Percentiles rank a stretch among this genome's conserved stretches.
These are phyloP conservation scores for Cucurbitaria berberidis DNA, from an alignment of 2,329 filamentous ascomycete genomes.

Conservation along the genomic window DNA sequence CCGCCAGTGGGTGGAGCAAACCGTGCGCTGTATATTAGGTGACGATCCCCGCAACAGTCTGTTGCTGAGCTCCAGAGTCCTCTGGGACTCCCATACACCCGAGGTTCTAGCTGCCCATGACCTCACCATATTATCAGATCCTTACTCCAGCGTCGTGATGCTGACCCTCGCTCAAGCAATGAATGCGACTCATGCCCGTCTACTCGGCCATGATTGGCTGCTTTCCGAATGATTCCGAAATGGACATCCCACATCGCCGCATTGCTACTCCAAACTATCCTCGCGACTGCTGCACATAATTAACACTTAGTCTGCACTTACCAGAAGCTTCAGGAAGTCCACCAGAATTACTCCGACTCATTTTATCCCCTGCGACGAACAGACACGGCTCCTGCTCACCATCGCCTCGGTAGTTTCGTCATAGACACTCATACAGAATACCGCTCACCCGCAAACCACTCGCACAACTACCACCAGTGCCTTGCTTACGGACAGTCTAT, in stretches of 20 bases:
- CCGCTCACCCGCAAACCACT: slow-evolving; percentile 23
- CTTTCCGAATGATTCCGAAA: slow-evolving; percentile 16
- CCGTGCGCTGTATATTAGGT: slow-evolving; percentile 23
- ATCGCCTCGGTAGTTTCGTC: slow-evolving; percentile 42
- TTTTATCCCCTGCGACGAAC: slow-evolving; percentile 14
- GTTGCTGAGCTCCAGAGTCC: no score
- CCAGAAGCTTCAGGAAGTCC: slow-evolving; percentile 14
- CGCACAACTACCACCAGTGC: slow-evolving; percentile 14
- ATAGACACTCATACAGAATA: slow-evolving; percentile 28
- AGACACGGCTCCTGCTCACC: slow-evolving; percentile 12
- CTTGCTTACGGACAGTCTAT: slow-evolving; percentile 2
- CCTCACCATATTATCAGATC: slow-evolving; percentile 14
- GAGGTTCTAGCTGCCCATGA: slow-evolving; percentile 12
- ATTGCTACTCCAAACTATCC: slow-evolving; percentile 13
- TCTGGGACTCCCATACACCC: slow-evolving; percentile 4
- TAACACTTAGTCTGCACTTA: slow-evolving; percentile 12
- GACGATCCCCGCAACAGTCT: slow-evolving; percentile 10
- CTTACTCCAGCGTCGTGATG: slow-evolving; percentile 22
- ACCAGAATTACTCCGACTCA: slow-evolving; percentile 25
- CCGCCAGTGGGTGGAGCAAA: slow-evolving; percentile 32
- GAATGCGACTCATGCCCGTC: slow-evolving; percentile 35
- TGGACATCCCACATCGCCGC: slow-evolving; percentile 30
- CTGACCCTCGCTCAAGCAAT: slow-evolving; percentile 26
- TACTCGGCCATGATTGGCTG: slow-evolving; percentile 34
- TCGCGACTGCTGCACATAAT: slow-evolving; percentile 13